Conservation (phyloP, 257 asterid species). For the Lithospermum erythrorhizon region DNA sequence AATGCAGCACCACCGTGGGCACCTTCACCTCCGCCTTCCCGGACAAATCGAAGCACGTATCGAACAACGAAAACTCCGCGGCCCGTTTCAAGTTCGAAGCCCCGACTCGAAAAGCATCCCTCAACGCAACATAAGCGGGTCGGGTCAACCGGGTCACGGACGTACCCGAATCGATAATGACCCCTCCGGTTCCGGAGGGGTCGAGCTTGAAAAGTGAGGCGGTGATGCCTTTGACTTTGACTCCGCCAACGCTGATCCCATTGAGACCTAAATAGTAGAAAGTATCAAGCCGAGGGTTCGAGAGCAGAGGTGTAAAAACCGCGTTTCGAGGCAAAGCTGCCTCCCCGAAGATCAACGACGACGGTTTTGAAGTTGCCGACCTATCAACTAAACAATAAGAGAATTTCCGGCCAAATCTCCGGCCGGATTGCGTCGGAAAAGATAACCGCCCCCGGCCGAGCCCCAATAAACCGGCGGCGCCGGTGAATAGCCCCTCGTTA, state of each 20-base stretch:
- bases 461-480: constrained; percentile 80
- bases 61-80: constrained; percentile 51
- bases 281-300: constrained; percentile 60
- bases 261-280: constrained; percentile 59
- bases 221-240: constrained; percentile 35
- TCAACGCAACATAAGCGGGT: constrained; percentile 57
- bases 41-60: constrained; percentile 72
- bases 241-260: constrained; percentile 80
- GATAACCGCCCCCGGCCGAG: constrained; percentile 78
- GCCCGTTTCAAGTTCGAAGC: constrained; percentile 38
- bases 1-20: constrained; percentile 81
- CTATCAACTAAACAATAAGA: constrained; percentile 80
- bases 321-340: constrained; percentile 52
- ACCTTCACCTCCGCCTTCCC: constrained; percentile 77
- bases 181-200: constrained; percentile 55
- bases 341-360: constrained; percentile 56
- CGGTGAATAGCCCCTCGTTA: constrained; percentile 72
- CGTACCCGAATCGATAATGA: constrained; percentile 82
- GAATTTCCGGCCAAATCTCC: constrained; percentile 48
- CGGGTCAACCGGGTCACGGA: constrained; percentile 68
- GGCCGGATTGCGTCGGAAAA: constrained; percentile 56
- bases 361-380: constrained; percentile 48
- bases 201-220: constrained; percentile 50
- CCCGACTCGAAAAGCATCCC: constrained; percentile 58
- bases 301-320: constrained; percentile 49